Evolutionary conservation across 208 protist species (phyloP), one percentile per base, ranked within the genome.

Genomic region (Acanthamoeba lenticulata): DNA sequence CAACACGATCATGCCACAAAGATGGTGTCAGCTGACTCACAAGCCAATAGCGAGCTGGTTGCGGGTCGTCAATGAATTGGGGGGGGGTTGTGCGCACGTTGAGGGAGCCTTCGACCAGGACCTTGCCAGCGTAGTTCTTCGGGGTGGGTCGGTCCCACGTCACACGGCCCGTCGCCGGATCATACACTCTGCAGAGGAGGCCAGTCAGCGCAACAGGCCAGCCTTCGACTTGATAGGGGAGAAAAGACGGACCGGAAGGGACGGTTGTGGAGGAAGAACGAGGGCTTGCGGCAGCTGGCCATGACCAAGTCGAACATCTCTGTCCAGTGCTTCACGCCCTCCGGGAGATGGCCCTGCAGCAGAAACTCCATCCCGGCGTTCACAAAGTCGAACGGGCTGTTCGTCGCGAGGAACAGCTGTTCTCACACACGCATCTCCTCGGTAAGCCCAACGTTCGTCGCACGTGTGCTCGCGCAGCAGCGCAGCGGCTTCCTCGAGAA

Each of bases 301-400:
- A 95, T 94, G 15, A 95, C 79, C 1, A 94, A 72, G 77, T 95
- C 94, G 55, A 95, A 95, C 72, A 95, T 36, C 24, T 95, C 92
- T 27, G 92, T 94, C 94, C 94, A 95, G 62, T 95, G 77, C 17
- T 32, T 60, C 38, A 92, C 85, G 42, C 83, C 62, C 5, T 55
- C 13, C 24, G 81, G 32, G 0, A 95, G 62, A 55, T 94, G 77
- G 29, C 77, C 77, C 45, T 86, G 77, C 45, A 86, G 34, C 85
- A 91, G 45, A 62, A 94, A 94, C 88, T 93, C 85, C 92, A 95
- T 94, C 11, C 94, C 94, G 24, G 49, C 44, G 57, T 95, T 94
- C 34, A 94, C 94, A 45, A 91, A 94, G 47, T 72, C 83, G 42
- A 94, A 95, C 72, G 79, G 85, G 69, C 93, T 95, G 74, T 95